Evolutionary conservation across 2,329 filamentous ascomycete genomes (phyloP), one percentile per base, ranked within the genome.

Genomic region (Rutstroemia sp.): DNA sequence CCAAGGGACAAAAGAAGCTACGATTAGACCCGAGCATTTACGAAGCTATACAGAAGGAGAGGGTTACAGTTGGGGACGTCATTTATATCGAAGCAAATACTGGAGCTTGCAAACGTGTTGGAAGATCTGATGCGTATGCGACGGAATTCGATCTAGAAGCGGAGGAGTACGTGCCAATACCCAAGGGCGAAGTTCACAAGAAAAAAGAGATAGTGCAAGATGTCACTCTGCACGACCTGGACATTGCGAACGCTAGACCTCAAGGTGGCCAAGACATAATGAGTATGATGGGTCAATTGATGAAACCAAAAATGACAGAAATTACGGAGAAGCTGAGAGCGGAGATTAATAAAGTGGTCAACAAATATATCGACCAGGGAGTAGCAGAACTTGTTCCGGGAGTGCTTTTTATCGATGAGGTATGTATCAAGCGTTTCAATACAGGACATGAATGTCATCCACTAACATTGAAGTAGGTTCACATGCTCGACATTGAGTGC

Each of bases 181-280:
- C 94, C 57, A 99, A 99, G 78, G 94, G 94, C 57, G 94, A 99
- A 69, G 94, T 99, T 54, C 94, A 97, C 78, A 99, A 99, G 83
- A 97, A 96, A 84, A 99, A 99, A 79, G 94, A 99, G 75, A 95
- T 99, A 65, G 94, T 99, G 38, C 94, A 99, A 72, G 94, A 99
- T 68, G 94, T 99, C 61, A 96, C 94, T 47, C 80, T 99, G 62
- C 94, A 99, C 73, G 94, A 99, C 70, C 78, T 99, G 56, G 94
- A 99, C 69, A 87, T 97, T 61, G 94, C 94, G 62, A 99, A 99
- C 68, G 88, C 94, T 14, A 80, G 92, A 67, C 94, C 94, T 4
- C 91, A 97, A 76, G 94, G 94, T 53, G 94, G 94, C 46, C 94
- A 99, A 78, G 94, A 99, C 72, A 95, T 99, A 64, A 97, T 99